These are phyloP conservation scores for Ustanciosporium gigantosporum DNA, from an alignment of 1,284 basidiomycete species.

Conservation along the genomic window DNA sequence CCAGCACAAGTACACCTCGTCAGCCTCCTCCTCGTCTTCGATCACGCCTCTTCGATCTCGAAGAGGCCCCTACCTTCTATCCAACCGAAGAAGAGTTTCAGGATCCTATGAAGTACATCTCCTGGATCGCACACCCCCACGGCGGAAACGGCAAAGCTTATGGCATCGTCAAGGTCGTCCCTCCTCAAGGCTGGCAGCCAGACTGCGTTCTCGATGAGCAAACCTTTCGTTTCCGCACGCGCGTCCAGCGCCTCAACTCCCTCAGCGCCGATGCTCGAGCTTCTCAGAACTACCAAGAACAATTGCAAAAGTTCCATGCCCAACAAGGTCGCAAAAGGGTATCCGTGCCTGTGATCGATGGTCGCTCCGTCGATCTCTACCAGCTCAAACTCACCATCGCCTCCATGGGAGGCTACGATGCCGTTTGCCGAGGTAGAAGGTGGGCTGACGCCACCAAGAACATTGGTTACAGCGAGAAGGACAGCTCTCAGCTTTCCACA, in stretches of 20 bases:
- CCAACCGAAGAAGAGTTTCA: slow-evolving; percentile 87
- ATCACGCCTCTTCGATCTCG: slow-evolving; percentile 72
- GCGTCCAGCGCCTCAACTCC: slow-evolving; percentile 90
- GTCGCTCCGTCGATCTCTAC: slow-evolving; percentile 90
- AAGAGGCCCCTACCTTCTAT: slow-evolving; percentile 86
- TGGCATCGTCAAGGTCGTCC: slow-evolving; percentile 95
- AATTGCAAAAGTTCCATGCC: slow-evolving; percentile 72
- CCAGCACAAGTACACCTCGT: slow-evolving; percentile 44
- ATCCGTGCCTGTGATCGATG: slow-evolving; percentile 87
- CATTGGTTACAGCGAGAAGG: slow-evolving; percentile 72
- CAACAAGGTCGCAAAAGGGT: slow-evolving; percentile 70
- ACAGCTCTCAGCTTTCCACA: slow-evolving; percentile 73
- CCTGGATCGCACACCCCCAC: slow-evolving; percentile 71
- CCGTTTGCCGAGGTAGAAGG: slow-evolving; percentile 75
- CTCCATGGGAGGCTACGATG: slow-evolving; percentile 80
- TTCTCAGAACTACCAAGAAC: slow-evolving; percentile 94
- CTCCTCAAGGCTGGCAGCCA: slow-evolving; percentile 91
- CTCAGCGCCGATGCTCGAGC: slow-evolving; percentile 96
- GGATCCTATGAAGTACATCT: slow-evolving; percentile 95
- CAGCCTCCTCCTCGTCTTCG: slow-evolving; percentile 35
- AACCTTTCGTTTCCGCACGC: slow-evolving; percentile 91
- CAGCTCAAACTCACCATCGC: slow-evolving; percentile 87
- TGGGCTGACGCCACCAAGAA: slow-evolving; percentile 83
- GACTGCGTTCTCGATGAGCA: slow-evolving; percentile 93
- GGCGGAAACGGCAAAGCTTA: slow-evolving; percentile 70